These are phyloP conservation scores for Trichoderma lentiforme DNA, from an alignment of 2,329 filamentous ascomycete species.

Conservation along the genomic window DNA sequence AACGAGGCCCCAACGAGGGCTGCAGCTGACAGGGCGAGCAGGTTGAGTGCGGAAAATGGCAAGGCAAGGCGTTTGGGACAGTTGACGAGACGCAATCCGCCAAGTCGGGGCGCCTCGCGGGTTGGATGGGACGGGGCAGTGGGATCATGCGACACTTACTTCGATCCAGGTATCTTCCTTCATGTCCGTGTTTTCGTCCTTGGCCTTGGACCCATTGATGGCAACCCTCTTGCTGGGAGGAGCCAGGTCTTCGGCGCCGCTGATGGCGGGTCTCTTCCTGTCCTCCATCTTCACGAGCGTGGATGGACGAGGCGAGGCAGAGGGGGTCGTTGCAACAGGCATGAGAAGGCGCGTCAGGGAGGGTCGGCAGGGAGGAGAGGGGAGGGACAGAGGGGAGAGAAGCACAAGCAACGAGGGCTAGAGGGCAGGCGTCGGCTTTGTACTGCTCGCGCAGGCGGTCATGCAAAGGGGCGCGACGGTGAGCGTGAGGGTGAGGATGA, in stretches of 20 bases:
- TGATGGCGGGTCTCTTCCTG: slow-evolving; percentile 89
- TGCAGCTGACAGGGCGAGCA: slow-evolving; percentile 22
- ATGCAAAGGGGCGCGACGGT: slow-evolving; percentile 34
- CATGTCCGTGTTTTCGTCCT: slow-evolving; percentile 53
- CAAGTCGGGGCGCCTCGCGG: slow-evolving; percentile 3
- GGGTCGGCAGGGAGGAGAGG: slow-evolving; percentile 37
- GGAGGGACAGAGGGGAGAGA: slow-evolving; percentile 23
- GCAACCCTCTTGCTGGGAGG: slow-evolving; percentile 91
- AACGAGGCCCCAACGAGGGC: slow-evolving; percentile 29
- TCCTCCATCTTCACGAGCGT: slow-evolving; percentile 97
- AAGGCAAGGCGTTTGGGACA: background rate
- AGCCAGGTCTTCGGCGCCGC: slow-evolving; percentile 75
- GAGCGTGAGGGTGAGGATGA: slow-evolving; percentile 33
- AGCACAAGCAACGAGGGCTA: slow-evolving; percentile 29
- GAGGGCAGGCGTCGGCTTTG: slow-evolving; percentile 36
- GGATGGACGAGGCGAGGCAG: slow-evolving; percentile 70
- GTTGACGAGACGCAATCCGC: background rate
- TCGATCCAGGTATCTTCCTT: slow-evolving; percentile 62
- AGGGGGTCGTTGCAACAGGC: slow-evolving; percentile 75
- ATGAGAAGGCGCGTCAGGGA: slow-evolving; percentile 61
- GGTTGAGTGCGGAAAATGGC: background rate
- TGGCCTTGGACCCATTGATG: slow-evolving; percentile 69
- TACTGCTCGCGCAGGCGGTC: slow-evolving; percentile 33
- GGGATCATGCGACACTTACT: slow-evolving; percentile 53
- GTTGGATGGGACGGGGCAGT: slow-evolving; percentile 18